Evolutionary conservation across 768 basidiomycete genomes (phyloP), one percentile per base, ranked within the genome.

Genomic region (Cystofilobasidium macerans): DNA sequence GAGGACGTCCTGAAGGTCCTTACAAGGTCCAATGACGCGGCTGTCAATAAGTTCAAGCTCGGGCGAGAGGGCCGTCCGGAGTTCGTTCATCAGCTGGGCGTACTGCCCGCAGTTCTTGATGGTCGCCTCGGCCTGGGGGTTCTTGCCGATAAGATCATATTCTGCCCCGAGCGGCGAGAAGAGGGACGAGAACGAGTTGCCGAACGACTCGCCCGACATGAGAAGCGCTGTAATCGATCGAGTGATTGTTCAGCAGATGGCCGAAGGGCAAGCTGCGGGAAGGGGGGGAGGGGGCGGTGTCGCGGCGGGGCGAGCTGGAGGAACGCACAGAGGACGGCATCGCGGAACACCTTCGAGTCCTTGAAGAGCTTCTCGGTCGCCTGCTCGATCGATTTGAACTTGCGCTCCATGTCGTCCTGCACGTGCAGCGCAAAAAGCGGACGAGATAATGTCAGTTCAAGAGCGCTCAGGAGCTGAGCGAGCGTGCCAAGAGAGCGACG

Each of bases 21-120:
- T 98, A 56, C 85, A 81, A 12, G 95, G 95, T 0, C 82, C 86
- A 43, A 86, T 77, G 63, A 99, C 83, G 69, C 93, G 81, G 69
- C 84, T 86, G 69, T 92, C 86, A 73, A 99, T 92, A 65, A 99
- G 82, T 76, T 99, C 93, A 22, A 99, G 81, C 77, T 99, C 95
- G 7, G 95, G 95, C 13, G 82, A 77, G 57, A 97, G 80, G 16
- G 87, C 79, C 32, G 33, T 48, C 35, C 60, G 42, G 57, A 68
- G 67, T 35, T 85, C 77, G 69, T 88, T 85, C 84, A 94, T 84
- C 30, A 85, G 78, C 18, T 79, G 78, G 70, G 86, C 81, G 72
- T 89, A 91, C 58, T 80, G 77, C 36, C 83, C 82, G 57, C 88
- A 86, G 73, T 86, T 90, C 66, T 82, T 81, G 67, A 97, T 81